Percentiles rank a stretch among this genome's conserved stretches.
Evolutionary conservation across 371 early-diverging fungal genomes (phyloP).

Genomic region (Nematocida sp.): DNA sequence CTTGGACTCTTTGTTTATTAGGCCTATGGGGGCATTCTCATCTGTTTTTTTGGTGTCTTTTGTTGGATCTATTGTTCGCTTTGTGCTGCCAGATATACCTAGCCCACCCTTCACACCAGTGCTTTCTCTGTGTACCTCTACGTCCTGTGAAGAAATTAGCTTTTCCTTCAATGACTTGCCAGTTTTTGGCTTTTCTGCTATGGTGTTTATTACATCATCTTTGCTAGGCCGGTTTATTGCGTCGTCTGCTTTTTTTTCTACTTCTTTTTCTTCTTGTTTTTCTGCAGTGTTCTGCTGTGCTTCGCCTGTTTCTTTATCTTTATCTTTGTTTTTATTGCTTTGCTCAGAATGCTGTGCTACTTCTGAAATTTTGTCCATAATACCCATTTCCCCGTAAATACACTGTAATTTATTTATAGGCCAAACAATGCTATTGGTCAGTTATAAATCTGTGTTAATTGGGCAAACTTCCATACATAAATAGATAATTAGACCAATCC

Average conservation of each 20-base stretch:
- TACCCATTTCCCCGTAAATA: conserved; percentile 14
- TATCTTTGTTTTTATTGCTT: conserved; percentile 5
- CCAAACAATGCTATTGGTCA: conserved; percentile 6
- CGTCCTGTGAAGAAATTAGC: background rate
- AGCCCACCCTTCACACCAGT: background rate
- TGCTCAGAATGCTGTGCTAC: conserved; percentile 36
- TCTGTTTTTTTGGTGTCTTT: background rate
- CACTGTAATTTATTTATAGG: conserved; percentile 10
- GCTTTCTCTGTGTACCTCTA: background rate
- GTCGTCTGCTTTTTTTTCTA: background rate
- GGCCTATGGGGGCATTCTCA: background rate
- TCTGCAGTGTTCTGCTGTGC: background rate
- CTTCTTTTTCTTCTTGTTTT: background rate
- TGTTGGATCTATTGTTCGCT: background rate
- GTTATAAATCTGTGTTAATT: background rate
- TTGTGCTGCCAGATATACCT: background rate
- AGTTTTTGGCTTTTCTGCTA: background rate
- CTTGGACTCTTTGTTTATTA: conserved; percentile 24
- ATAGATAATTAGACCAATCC: background rate
- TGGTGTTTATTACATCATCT: background rate
- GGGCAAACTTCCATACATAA: background rate
- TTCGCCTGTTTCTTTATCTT: background rate
- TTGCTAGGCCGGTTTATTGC: background rate
- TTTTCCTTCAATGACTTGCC: background rate
- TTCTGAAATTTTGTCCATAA: conserved; percentile 41